Percentiles rank a stretch among this genome's conserved stretches.
Evolutionary conservation across 768 basidiomycete genomes (phyloP).

Genomic region (Chiua virens): DNA sequence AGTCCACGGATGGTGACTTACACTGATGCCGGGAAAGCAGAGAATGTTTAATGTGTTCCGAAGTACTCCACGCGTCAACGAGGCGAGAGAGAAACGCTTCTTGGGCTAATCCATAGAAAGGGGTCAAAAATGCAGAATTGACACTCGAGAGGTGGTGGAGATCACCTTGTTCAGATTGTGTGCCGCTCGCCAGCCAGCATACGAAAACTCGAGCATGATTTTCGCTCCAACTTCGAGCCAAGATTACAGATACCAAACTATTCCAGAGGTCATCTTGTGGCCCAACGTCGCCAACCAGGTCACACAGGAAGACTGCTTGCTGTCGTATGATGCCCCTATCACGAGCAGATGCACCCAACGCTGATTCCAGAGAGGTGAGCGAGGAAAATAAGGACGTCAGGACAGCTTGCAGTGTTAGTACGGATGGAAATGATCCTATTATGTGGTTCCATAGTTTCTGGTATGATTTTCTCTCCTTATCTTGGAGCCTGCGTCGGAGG

Average conservation of each 20-base stretch:
- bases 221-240: slow-evolving; percentile 60
- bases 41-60: slow-evolving; percentile 80
- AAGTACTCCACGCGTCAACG: slow-evolving; percentile 69
- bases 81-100: slow-evolving; percentile 46
- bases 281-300: slow-evolving; percentile 51
- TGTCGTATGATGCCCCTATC: slow-evolving; percentile 47
- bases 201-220: slow-evolving; percentile 61
- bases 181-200: slow-evolving; percentile 62
- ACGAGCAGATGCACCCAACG: slow-evolving; percentile 29
- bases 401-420: slow-evolving; percentile 54
- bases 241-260: slow-evolving; percentile 41
- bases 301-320: slow-evolving; percentile 53
- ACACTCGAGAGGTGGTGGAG: slow-evolving; percentile 12
- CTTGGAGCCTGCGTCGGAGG: slow-evolving; percentile 43
- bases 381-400: slow-evolving; percentile 59
- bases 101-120: slow-evolving; percentile 35
- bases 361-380: slow-evolving; percentile 33
- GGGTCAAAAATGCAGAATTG: slow-evolving; percentile 1
- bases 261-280: slow-evolving; percentile 55
- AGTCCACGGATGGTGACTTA: slow-evolving; percentile 39
- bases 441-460: slow-evolving; percentile 49
- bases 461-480: slow-evolving; percentile 36
- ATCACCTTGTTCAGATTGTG: slow-evolving; percentile 33
- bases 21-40: slow-evolving; percentile 73
- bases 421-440: slow-evolving; percentile 49